Base-by-base conservation (phyloP, 2,329 filamentous ascomycete genomes). In the Pseudocercospora vitis region DNA sequence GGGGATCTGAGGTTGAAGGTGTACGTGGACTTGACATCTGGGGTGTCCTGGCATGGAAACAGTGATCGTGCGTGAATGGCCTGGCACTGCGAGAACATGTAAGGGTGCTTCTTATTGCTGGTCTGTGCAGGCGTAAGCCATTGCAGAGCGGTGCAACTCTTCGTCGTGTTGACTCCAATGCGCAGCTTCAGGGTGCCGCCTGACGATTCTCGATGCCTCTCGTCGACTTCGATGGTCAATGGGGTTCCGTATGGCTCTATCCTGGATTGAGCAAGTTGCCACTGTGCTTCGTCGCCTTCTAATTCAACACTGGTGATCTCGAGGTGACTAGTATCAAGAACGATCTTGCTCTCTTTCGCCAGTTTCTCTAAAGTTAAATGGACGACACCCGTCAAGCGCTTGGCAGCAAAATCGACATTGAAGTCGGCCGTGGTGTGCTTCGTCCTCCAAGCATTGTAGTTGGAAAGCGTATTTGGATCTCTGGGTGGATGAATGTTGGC, bases 21-120 rank as follows among this genome's bases (percentile, higher is more conserved):
- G 73, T 91, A 91, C 1, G 91, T 95, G n/a, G 89, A 91, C 77
- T 99, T 99, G 65, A 96, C 88, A 70, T 96, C 92, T 2, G 94
- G 94, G 0, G 94, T 97, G 69, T 99, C 94, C 76, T 97, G 92
- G 73, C 92, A 97, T 5, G 94, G 94, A 72, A 97, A 95, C 57
- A 97, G 82, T 44, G 91, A 95, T 56, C 94, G 85, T 37, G 89
- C 90, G 67, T 97, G 91, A 67, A 96, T 97, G 50, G 92, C 91
- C 77, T 99, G 92, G 72, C 91, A 96, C 76, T 97, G 94, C 39
- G 89, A 95, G 77, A 97, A 97, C 85, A 97, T 92, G 74, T 96
- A 97, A 1, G 92, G 92, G 63, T 95, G 88, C 73, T 91, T 94
- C 77, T 91, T 91, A 81, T 95, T 96, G 54, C 89, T 90, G 0